Conservation (phyloP, 345 rosid genomes). For the Brassica juncea region DNA sequence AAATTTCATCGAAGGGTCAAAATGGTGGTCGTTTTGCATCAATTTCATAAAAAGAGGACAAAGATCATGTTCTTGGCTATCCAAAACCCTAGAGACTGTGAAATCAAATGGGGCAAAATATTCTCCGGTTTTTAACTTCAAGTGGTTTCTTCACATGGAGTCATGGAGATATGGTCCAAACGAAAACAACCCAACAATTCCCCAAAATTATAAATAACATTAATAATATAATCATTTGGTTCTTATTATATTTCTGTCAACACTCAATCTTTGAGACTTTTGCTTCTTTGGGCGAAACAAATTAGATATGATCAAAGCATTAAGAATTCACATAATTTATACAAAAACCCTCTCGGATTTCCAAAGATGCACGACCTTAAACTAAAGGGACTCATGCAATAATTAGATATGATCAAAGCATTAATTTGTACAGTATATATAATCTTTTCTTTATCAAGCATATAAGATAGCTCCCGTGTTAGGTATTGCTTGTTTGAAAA, state of each 20-base stretch:
- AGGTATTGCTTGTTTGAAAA: constrained; percentile 43
- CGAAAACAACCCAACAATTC: constrained; percentile 35
- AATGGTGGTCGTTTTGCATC: constrained; percentile 28
- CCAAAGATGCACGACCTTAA: constrained; percentile 45
- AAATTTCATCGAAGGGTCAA: constrained; percentile 21
- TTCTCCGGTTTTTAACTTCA: constrained; percentile 30
- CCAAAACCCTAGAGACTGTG: constrained; percentile 31
- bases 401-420: constrained; percentile 43
- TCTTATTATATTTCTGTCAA: constrained; percentile 12
- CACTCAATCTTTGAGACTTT: constrained; percentile 7
- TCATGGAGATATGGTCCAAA: constrained; percentile 42
- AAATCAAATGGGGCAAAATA: constrained; percentile 28
- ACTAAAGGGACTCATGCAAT: constrained; percentile 43
- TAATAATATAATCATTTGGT: constrained; percentile 5
- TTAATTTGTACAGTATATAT: constrained; percentile 32
- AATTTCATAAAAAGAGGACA: constrained; percentile 31
- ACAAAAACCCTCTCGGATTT: constrained; percentile 51
- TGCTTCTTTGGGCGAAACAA: constrained; percentile 2
- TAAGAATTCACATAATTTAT: constrained; percentile 23
- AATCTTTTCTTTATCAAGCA: neutral
- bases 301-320: neutral
- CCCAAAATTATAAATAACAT: constrained; percentile 25
- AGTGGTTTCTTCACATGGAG: constrained; percentile 35
- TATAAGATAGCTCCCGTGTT: constrained; percentile 47
- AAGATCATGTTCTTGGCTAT: constrained; percentile 38